These are phyloP conservation scores for Mucor irregularis DNA, from an alignment of 371 early-diverging fungal genomes.

Conservation along the genomic window DNA sequence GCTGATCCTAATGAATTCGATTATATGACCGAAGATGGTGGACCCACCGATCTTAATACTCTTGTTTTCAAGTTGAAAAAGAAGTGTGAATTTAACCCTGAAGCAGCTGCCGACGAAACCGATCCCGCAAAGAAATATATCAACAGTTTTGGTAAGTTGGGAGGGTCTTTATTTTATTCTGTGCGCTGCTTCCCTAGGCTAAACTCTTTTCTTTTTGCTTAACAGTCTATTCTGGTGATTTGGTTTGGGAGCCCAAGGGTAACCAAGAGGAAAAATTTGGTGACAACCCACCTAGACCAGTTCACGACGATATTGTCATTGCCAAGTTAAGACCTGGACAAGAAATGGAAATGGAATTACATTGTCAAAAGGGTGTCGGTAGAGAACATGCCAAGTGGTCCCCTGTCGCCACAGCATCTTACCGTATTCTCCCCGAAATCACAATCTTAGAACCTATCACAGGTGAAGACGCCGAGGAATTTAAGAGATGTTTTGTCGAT, in stretches of 20 bases:
- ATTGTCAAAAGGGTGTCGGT: constrained; percentile 94
- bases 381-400: constrained; percentile 99
- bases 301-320: constrained; percentile 89
- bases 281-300: constrained; percentile 71
- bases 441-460: constrained; percentile 82
- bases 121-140: constrained; percentile 72
- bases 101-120: constrained; percentile 65
- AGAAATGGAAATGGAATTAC: constrained; percentile 83
- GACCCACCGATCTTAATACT: constrained; percentile 92
- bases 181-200: too few species aligned
- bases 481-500: constrained; percentile 87
- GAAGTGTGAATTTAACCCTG: constrained; percentile 68
- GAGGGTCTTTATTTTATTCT: too few species aligned
- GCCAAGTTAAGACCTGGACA: constrained; percentile 97
- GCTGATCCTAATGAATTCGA: constrained; percentile 83
- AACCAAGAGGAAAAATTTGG: constrained; percentile 78
- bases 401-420: constrained; percentile 97
- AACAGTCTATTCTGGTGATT: constrained; percentile 80
- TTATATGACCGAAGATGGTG: constrained; percentile 71
- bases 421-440: constrained; percentile 95
- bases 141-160: constrained; percentile 61
- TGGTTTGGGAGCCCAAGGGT: constrained; percentile 90
- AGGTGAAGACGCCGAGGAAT: constrained; percentile 86
- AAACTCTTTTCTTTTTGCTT: constrained; percentile 6
- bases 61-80: constrained; percentile 87